A percentile compares a stretch with the other conserved stretches of the same genome.
Conservation (phyloP, 345 rosid species). For the Hevea brasiliensis region DNA sequence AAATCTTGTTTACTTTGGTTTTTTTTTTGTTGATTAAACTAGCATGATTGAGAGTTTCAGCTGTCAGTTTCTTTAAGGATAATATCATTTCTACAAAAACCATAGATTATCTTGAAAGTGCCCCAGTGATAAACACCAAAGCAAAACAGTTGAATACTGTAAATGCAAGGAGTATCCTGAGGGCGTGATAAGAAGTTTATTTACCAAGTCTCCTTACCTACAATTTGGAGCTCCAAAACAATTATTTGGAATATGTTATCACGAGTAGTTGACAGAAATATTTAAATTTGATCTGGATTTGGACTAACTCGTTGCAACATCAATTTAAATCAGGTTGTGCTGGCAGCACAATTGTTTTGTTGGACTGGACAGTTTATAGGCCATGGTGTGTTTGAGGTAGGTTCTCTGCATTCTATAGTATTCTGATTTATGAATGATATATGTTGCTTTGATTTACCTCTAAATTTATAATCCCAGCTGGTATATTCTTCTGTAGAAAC, state of each 20-base stretch:
- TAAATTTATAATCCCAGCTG: not conserved
- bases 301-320: not conserved
- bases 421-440: not conserved
- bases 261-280: not conserved
- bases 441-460: not conserved
- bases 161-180: not conserved
- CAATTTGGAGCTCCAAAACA: not conserved
- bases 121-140: not conserved
- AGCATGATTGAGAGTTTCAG: not conserved
- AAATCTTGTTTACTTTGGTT: not conserved
- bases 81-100: not conserved
- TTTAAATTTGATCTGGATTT: not conserved
- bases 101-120: not conserved
- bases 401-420: not conserved
- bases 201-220: not conserved
- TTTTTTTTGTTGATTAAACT: not conserved
- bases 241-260: not conserved
- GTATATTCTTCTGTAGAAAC: conserved; percentile 45
- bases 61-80: not conserved
- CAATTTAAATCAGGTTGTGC: conserved; percentile 49
- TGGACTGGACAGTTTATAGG: conserved; percentile 85
- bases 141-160: not conserved
- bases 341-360: conserved; percentile 66
- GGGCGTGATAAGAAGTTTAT: not conserved
- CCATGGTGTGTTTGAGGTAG: conserved; percentile 87